Evolutionary conservation across 306 rosid genomes (phyloP).

Genomic region (Lotus japonicus): DNA sequence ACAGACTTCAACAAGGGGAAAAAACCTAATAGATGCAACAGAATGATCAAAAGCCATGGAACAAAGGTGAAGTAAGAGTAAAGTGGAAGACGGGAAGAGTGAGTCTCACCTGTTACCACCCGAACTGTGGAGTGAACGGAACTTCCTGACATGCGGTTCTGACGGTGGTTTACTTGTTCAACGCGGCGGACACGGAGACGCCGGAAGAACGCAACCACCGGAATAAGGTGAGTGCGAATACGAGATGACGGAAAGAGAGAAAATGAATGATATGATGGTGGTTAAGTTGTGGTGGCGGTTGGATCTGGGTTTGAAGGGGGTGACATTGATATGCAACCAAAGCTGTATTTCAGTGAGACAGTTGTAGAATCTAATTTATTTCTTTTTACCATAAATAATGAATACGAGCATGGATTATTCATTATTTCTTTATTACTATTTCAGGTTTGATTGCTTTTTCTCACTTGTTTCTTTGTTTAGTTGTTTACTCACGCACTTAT

Average conservation of each 20-base stretch:
- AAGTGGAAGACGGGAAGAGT: neutral
- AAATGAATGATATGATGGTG: neutral
- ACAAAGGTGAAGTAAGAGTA: no score
- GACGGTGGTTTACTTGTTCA: neutral
- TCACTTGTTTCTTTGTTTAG: neutral
- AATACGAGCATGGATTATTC: neutral
- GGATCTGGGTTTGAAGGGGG: constrained; percentile 32
- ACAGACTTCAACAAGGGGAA: no score
- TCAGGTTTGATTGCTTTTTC: neutral
- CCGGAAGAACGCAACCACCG: constrained; percentile 9
- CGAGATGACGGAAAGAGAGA: neutral
- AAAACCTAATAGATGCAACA: constrained; percentile 17
- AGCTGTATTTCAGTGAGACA: neutral
- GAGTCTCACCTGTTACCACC: constrained; percentile 9
- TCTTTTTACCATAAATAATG: neutral
- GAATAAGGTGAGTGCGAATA: constrained; percentile 2
- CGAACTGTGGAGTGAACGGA: neutral
- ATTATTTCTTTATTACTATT: neutral
- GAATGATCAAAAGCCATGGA: neutral
- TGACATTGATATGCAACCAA: constrained; percentile 39
- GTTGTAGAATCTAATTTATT: neutral
- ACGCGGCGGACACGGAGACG: neutral
- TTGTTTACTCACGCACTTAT: neutral
- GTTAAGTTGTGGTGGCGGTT: constrained; percentile 19
- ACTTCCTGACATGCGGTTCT: constrained; percentile 28